A percentile compares a stretch with the other conserved stretches of the same genome.
These are phyloP conservation scores for Cordyceps tenuipes DNA, from an alignment of 2,329 filamentous ascomycete species.

Conservation along the genomic window DNA sequence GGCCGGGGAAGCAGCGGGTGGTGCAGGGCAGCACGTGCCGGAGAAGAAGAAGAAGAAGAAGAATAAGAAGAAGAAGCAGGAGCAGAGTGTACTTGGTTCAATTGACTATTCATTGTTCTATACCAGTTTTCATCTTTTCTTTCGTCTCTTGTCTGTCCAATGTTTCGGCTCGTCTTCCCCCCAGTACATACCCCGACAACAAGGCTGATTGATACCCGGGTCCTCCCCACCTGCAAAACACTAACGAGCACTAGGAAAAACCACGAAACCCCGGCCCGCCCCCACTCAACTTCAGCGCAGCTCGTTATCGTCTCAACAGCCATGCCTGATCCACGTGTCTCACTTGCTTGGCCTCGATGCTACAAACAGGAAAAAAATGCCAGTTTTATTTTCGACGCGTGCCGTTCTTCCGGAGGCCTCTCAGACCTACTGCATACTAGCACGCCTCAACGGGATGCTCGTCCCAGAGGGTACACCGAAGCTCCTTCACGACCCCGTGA, in stretches of 20 bases:
- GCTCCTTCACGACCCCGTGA: neutral
- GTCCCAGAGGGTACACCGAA: constrained; percentile 1
- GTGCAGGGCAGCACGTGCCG: neutral
- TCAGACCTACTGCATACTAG: no score
- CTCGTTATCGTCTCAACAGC: neutral
- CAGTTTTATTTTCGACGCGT: constrained; percentile 1
- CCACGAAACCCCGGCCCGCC: neutral
- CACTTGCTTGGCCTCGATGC: neutral
- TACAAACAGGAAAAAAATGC: neutral
- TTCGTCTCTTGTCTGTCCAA: no score
- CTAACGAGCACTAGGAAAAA: neutral
- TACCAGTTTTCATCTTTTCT: no score
- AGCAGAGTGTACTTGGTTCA: neutral
- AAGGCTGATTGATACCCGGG: no score
- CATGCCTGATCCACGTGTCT: neutral
- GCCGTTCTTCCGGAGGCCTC: constrained; percentile 7
- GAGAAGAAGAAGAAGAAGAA: neutral
- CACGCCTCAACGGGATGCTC: neutral
- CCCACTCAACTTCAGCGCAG: neutral
- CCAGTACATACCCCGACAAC: no score
- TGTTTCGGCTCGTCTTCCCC: no score
- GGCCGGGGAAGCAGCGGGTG: no score
- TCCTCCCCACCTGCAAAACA: no score
- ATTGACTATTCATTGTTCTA: neutral
- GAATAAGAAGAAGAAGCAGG: no score